Evolutionary conservation across 1,284 basidiomycete genomes (phyloP).

Genomic region (Hemileia vastatrix): DNA sequence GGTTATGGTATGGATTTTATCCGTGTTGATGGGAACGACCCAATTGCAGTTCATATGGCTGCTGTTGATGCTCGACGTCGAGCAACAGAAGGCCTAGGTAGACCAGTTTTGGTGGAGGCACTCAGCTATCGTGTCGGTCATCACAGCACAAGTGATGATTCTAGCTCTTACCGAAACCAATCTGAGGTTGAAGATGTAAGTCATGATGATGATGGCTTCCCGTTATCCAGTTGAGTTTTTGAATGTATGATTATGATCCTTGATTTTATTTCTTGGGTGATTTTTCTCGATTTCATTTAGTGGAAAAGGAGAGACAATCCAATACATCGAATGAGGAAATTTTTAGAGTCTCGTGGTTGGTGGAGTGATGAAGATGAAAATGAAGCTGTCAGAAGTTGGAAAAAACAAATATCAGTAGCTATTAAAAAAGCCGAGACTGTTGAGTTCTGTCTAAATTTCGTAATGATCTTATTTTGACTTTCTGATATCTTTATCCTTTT

Average conservation of each 20-base stretch:
- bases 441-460: not conserved
- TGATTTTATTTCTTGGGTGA: not conserved
- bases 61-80: constrained; percentile 65
- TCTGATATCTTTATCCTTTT: not conserved
- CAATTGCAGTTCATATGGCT: constrained; percentile 73
- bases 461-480: not conserved
- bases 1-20: constrained; percentile 25
- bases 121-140: constrained; percentile 94
- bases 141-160: constrained; percentile 89
- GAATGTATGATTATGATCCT: not conserved
- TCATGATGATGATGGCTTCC: constrained; percentile 58
- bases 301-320: constrained; percentile 60
- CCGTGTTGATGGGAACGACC: constrained; percentile 84
- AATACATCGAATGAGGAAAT: constrained; percentile 69
- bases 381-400: constrained; percentile 7
- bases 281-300: constrained; percentile 2
- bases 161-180: constrained; percentile 73
- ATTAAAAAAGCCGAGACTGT: constrained; percentile 18
- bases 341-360: constrained; percentile 54
- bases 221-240: not conserved
- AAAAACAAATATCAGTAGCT: constrained; percentile 1
- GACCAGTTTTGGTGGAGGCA: constrained; percentile 78
- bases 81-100: constrained; percentile 61
- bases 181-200: constrained; percentile 65
- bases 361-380: constrained; percentile 13